A percentile compares a stretch with the other conserved stretches of the same genome.
Conservation (phyloP, 345 rosid species). For the Trapa bicornis region DNA sequence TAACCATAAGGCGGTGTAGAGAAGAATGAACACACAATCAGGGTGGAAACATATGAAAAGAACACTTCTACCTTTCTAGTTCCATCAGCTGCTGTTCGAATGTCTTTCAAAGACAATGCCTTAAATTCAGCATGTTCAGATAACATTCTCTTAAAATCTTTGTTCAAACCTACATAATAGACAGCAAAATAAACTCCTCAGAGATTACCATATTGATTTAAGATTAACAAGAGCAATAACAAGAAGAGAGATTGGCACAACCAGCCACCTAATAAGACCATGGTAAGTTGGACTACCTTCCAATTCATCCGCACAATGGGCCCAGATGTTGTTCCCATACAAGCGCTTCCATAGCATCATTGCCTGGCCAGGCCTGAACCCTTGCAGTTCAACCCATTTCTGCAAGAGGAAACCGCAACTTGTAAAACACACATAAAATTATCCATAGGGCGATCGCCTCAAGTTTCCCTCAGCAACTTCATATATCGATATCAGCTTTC, state of each 20-base stretch:
- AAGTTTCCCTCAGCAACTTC: neutral
- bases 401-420: slow-evolving; percentile 11
- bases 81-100: slow-evolving; percentile 66
- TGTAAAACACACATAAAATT: neutral
- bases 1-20: neutral
- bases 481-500: neutral
- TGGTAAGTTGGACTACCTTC: slow-evolving; percentile 34
- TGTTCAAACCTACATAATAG: slow-evolving; percentile 51
- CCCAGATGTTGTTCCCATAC: slow-evolving; percentile 70
- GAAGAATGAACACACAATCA: neutral
- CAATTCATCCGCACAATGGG: slow-evolving; percentile 42
- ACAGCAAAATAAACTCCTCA: slow-evolving; percentile 1
- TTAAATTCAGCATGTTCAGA: slow-evolving; percentile 46
- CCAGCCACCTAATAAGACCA: neutral
- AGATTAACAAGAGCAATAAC: neutral
- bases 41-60: slow-evolving; percentile 1
- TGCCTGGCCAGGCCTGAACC: slow-evolving; percentile 88
- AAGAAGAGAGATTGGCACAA: neutral
- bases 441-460: neutral
- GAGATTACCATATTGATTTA: neutral
- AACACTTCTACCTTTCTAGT: slow-evolving; percentile 60
- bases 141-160: slow-evolving; percentile 73
- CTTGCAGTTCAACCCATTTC: slow-evolving; percentile 82
- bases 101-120: slow-evolving; percentile 56
- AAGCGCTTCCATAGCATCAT: slow-evolving; percentile 90